Evolutionary conservation across 768 basidiomycete genomes (phyloP).

Genomic region (Termitomyces sp.): DNA sequence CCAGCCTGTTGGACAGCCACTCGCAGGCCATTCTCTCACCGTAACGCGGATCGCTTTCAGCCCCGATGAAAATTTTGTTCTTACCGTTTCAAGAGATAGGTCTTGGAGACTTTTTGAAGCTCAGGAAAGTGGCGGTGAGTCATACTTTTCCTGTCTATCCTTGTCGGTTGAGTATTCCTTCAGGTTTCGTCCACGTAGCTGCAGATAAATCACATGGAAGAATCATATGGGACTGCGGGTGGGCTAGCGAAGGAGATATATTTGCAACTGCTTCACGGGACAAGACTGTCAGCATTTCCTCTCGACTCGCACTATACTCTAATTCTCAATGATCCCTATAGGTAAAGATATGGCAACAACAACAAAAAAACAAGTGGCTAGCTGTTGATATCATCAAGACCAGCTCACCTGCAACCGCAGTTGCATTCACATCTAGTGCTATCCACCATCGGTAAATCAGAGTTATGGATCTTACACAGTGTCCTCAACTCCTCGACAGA

Average conservation of each 20-base stretch:
- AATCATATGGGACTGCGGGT: constrained; percentile 95
- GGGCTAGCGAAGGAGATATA: constrained; percentile 67
- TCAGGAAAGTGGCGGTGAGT: constrained; percentile 35
- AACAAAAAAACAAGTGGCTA: constrained; percentile 45
- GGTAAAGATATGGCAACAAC: constrained; percentile 78
- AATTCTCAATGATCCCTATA: constrained; percentile 19
- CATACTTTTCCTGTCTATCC: not conserved
- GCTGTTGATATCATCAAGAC: constrained; percentile 57
- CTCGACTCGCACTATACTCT: not conserved
- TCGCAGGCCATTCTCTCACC: constrained; percentile 83
- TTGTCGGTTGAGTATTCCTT: not conserved
- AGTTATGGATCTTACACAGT: not conserved
- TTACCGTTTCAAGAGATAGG: constrained; percentile 89
- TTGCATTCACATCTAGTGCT: constrained; percentile 48
- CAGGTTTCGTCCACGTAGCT: constrained; percentile 58
- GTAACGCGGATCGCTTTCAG: constrained; percentile 90
- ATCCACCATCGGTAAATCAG: constrained; percentile 27
- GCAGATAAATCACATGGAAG: constrained; percentile 83
- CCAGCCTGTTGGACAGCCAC: constrained; percentile 62
- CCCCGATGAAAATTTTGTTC: constrained; percentile 67
- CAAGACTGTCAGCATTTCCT: constrained; percentile 63
- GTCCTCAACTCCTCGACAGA: constrained; percentile 17
- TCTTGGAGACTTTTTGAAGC: constrained; percentile 80
- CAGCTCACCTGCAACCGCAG: constrained; percentile 76
- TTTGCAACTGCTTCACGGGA: constrained; percentile 96